A percentile compares a stretch with the other conserved stretches of the same genome.
These are phyloP conservation scores for Uronychia setigera DNA, from an alignment of 73 alveolate species.

Conservation along the genomic window DNA sequence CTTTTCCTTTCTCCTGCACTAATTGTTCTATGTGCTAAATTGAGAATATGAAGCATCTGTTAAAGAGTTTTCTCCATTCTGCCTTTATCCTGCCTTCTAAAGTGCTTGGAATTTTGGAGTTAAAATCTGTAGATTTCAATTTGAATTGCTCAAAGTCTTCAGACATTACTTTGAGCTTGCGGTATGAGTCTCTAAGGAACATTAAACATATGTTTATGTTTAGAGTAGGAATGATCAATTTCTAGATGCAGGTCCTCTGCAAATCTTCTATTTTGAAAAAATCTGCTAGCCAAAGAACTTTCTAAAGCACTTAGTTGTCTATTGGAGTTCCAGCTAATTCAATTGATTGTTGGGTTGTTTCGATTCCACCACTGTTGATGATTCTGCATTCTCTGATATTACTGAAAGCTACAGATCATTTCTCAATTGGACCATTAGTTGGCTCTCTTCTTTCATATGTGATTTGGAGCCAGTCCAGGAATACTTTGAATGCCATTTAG, in stretches of 20 bases:
- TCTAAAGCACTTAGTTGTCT: neutral
- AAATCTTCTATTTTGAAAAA: neutral
- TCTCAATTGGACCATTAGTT: neutral
- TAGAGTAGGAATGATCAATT: neutral
- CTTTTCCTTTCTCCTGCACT: neutral
- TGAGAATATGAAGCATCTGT: too few species aligned
- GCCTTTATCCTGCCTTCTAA: too few species aligned
- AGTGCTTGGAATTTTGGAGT: neutral
- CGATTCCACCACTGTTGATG: neutral
- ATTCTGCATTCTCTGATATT: neutral
- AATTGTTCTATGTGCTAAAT: neutral
- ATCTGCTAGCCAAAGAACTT: neutral
- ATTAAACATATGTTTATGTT: neutral
- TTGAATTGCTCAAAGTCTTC: neutral
- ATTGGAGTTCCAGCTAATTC: neutral
- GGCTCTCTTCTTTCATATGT: neutral
- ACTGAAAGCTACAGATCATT: neutral
- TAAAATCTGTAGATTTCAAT: neutral
- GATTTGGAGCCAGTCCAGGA: too few species aligned
- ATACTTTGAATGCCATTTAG: neutral
- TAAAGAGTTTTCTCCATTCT: too few species aligned
- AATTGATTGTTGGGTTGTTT: neutral
- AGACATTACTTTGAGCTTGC: constrained; percentile 8
- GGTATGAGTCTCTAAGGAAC: constrained; percentile 2
- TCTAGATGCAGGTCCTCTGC: neutral